Base-by-base conservation (phyloP, 75 land plant genomes). In the Cupressus sempervirens region DNA sequence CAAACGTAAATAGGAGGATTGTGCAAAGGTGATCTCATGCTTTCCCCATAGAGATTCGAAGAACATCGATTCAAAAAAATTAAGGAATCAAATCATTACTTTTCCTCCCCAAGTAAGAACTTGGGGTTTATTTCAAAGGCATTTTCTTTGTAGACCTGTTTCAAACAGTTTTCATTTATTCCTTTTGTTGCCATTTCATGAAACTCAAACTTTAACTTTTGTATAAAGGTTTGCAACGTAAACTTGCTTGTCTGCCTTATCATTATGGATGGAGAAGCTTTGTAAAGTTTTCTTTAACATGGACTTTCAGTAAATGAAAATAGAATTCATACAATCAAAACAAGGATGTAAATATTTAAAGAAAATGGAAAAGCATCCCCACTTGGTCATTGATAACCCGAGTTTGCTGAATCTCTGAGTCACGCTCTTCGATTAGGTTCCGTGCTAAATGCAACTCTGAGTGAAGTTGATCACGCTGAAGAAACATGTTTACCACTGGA, bases 401-500 rank as follows among this genome's bases (percentile, higher is more conserved):
- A 72, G 92, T 86, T 26, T 86, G 90, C 82, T 89, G 91, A 62
- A 97, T 87, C 81, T 96, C 98, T 14, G 91, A 43, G 58, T 97
- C 98, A 73, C 94, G 89, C 86, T 96, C 98, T 82, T 96, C 93
- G 80, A 97, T 94, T 79, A 96, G 80, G 58, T 89, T 90, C 13
- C 99, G 92, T 46, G 99, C 98, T 52, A 97, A 89, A 56, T 92
- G 91, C 9, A 96, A 85, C 89, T 97, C 99, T 43, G 94, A 98
- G 70, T 93, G 96, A 80, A 94, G 84, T 85, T 96, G 96, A 89
- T 97, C 93, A 88, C 95, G 91, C 99, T 97, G 92, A 86, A 87
- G 56, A 54, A 3, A 52, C 81, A 85, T 16, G 41, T 41, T 76
- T 23, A 18, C 45, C 48, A 41, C 1, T 20, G 80, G 48, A 76